These are phyloP conservation scores for Penicillium sp. DNA, from an alignment of 2,329 filamentous ascomycete species.

Conservation along the genomic window DNA sequence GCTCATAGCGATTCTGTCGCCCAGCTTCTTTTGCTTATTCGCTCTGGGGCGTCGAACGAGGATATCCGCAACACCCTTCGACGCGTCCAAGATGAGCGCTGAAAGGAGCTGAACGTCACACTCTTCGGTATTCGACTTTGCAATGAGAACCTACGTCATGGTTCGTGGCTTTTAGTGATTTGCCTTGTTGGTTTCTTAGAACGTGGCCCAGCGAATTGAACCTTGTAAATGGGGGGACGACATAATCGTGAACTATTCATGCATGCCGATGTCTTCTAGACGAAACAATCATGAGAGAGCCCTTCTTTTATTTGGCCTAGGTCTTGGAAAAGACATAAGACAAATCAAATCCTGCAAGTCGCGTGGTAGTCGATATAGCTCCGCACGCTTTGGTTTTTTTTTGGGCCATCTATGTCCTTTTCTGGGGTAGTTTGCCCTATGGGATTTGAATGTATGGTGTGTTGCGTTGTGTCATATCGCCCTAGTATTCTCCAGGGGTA, in stretches of 20 bases:
- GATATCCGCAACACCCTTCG: slow-evolving; percentile 25
- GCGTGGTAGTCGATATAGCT: neutral
- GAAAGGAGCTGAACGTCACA: neutral
- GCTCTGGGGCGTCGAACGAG: slow-evolving; percentile 29
- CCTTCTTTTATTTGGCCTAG: neutral
- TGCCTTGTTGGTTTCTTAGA: neutral
- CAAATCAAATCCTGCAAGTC: neutral
- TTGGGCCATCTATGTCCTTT: neutral
- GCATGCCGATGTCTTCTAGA: neutral
- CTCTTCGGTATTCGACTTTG: neutral
- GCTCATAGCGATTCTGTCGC: slow-evolving; percentile 23
- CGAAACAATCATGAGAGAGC: neutral
- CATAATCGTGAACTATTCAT: neutral
- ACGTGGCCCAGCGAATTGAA: neutral
- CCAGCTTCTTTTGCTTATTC: slow-evolving; percentile 27
- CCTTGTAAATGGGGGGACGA: neutral
- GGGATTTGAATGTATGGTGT: neutral
- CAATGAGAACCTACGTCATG: neutral
- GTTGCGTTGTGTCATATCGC: neutral
- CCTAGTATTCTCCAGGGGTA: neutral
- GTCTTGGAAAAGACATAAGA: neutral
- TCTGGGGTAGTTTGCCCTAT: neutral
- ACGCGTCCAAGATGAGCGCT: slow-evolving; percentile 4
- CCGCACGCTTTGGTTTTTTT: neutral
- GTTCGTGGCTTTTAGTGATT: neutral